Conservation (phyloP, 768 basidiomycete genomes). For the Boletus speciosus region DNA sequence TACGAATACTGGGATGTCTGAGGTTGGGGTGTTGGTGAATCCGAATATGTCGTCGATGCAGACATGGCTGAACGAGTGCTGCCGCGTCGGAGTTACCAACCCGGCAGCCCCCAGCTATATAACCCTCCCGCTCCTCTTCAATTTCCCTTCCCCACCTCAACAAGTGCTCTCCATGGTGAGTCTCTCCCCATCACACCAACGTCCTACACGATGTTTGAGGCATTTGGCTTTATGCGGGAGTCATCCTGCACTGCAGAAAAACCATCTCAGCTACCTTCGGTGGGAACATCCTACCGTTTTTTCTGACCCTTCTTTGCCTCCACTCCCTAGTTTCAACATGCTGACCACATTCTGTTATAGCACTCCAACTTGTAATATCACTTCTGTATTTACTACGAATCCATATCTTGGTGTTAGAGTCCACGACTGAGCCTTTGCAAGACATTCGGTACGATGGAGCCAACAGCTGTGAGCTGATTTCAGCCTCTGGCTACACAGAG, state of each 20-base stretch:
- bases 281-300: constrained; percentile 44
- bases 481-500: background rate
- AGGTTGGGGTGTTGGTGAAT: constrained; percentile 31
- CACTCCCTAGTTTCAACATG: background rate
- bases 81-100: constrained; percentile 30
- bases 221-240: constrained; percentile 86
- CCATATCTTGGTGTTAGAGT: background rate
- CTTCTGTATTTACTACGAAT: background rate
- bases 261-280: constrained; percentile 90
- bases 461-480: background rate
- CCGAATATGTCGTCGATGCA: constrained; percentile 28
- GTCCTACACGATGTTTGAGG: constrained; percentile 78
- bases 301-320: constrained; percentile 33
- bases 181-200: constrained; percentile 29
- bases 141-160: background rate
- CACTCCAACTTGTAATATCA: background rate
- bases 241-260: constrained; percentile 74
- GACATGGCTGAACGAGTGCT: constrained; percentile 28
- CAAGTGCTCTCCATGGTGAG: constrained; percentile 21
- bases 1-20: constrained; percentile 22
- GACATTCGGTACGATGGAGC: background rate
- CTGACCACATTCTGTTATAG: constrained; percentile 29
- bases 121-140: background rate
- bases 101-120: constrained; percentile 19
- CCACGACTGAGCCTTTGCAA: background rate